Evolutionary conservation across 2,329 filamentous ascomycete genomes (phyloP), one percentile per base, ranked within the genome.

Genomic region (Trichoderma hamatum): DNA sequence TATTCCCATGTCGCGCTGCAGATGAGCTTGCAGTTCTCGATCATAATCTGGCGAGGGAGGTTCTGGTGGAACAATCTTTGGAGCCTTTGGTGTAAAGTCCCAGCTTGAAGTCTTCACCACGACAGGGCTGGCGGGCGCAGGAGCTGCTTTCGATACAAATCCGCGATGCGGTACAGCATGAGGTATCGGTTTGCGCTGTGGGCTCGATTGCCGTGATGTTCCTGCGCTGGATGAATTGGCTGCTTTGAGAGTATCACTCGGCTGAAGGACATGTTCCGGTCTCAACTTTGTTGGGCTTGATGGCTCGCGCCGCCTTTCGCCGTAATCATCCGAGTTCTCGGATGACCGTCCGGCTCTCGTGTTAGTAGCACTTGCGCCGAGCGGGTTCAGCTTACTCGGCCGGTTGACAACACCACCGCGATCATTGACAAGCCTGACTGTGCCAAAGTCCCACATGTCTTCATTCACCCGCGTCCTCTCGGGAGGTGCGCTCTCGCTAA

Each of bases 371-470:
- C 91, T 90, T 70, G 94, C 92, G 72, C 92, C 94, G 89, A 97
- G 89, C 0, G 89, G 84, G 73, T 91, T 85, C 19, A 88, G 82
- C 3, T 59, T 67, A 6, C 90, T 90, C 0, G 85, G 84, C 58
- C 88, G 82, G 56, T 81, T 81, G 9, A 86, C 76, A 1, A 87
- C 76, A 34, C 85, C 85, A 70, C 89, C 89, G 32, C 88, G 86
- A 66, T 90, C 88, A 36, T 86, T 88, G n/a, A 90, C 89, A 6
- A 96, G 90, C 68, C 94, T 88, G 64, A 99, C 93, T 0, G 96
- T 99, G 54, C 96, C 96, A 82, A 99, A 99, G 79, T 99, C 96
- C 96, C 96, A 99, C 77, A 98, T 88, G 78, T 98, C 96, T 78
- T 97, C 93, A 71, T 90, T 86, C 9, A 87, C 82, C 21, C 81